phyloP scores from a whole-genome alignment of 768 basidiomycete species.

The Pleurotus eryngii region DNA sequence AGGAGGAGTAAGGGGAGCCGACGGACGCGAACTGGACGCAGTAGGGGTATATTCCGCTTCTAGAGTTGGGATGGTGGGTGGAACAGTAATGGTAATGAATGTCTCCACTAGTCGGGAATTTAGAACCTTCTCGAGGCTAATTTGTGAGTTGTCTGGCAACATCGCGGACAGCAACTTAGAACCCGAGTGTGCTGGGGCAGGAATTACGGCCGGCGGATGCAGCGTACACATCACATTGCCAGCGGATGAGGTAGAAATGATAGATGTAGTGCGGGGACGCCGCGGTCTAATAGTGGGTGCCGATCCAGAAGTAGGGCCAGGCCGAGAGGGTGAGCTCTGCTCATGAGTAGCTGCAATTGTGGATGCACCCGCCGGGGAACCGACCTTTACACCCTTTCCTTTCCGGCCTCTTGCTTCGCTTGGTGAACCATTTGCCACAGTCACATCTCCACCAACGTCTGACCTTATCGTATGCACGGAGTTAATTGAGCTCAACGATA shows the following conservation, averaged over 20 bases:
- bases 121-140: conserved; percentile 65
- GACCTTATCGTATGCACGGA: conserved; percentile 43
- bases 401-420: conserved; percentile 36
- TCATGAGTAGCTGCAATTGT: conserved; percentile 10
- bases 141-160: conserved; percentile 63
- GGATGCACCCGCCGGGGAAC: conserved; percentile 23
- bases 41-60: neutral
- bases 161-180: conserved; percentile 25
- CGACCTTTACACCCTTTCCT: conserved; percentile 44
- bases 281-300: conserved; percentile 32
- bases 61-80: conserved; percentile 8
- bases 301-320: conserved; percentile 11
- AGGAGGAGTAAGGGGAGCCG: conserved; percentile 12
- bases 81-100: conserved; percentile 57
- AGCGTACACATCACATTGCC: neutral
- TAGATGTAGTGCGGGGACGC: conserved; percentile 51
- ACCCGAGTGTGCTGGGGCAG: conserved; percentile 16
- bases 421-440: conserved; percentile 12
- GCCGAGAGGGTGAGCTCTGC: conserved; percentile 11
- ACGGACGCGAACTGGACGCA: conserved; percentile 11
- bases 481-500: conserved; percentile 55
- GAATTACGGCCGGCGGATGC: neutral
- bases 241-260: conserved; percentile 37
- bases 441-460: conserved; percentile 34
- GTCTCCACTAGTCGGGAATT: conserved; percentile 75